These are phyloP conservation scores for Beauveria pseudobassiana DNA, from an alignment of 2,329 filamentous ascomycete species.

Conservation along the genomic window DNA sequence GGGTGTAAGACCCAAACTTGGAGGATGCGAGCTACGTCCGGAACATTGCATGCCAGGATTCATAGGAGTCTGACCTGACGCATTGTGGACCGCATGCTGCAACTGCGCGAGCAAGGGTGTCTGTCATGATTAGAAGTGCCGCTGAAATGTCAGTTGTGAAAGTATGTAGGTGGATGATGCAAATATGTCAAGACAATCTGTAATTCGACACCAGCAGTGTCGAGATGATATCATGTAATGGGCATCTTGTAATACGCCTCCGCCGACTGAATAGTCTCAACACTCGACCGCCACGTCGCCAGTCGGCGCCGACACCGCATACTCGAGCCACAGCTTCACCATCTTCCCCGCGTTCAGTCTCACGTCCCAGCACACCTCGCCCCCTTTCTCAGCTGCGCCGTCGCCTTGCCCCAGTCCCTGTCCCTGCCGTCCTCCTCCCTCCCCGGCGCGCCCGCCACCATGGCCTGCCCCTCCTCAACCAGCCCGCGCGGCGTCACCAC, in stretches of 20 bases:
- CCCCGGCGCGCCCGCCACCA: constrained; percentile 27
- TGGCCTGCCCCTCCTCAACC: constrained; percentile 25
- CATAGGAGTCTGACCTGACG: neutral
- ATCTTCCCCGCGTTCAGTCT: constrained; percentile 48
- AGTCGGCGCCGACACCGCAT: constrained; percentile 49
- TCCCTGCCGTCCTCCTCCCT: constrained; percentile 26
- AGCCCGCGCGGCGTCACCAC: constrained; percentile 41
- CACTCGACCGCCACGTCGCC: constrained; percentile 28
- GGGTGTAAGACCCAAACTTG: neutral
- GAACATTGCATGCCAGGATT: neutral
- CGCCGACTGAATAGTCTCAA: neutral
- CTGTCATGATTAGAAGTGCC: too few species aligned
- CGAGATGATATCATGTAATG: too few species aligned
- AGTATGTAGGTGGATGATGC: too few species aligned
- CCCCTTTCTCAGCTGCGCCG: constrained; percentile 46
- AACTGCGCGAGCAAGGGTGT: too few species aligned
- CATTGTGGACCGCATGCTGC: too few species aligned
- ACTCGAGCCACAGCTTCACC: constrained; percentile 52
- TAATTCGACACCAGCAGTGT: too few species aligned
- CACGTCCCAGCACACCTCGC: constrained; percentile 53
- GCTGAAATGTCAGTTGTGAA: too few species aligned
- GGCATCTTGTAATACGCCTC: too few species aligned
- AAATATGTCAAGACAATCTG: too few species aligned
- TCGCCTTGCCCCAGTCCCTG: constrained; percentile 46
- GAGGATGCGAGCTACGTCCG: neutral